phyloP scores from a whole-genome alignment of 2,329 filamentous ascomycete genomes.

The Neoascochyta sp. region DNA sequence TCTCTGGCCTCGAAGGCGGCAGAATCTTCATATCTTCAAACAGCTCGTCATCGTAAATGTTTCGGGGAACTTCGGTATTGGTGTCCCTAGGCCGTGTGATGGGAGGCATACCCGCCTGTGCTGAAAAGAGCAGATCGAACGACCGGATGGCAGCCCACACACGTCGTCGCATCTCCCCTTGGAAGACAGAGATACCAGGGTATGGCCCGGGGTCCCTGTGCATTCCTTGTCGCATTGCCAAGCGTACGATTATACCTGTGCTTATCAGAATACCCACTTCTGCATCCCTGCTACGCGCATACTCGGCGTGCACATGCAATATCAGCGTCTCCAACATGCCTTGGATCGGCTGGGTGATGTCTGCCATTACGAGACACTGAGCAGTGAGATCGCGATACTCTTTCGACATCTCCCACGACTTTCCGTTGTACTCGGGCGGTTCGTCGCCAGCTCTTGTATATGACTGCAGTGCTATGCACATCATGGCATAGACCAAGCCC shows the following conservation, averaged over 20 bases:
- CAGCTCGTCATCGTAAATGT: slow-evolving; percentile 79
- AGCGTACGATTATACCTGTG: slow-evolving; percentile 56
- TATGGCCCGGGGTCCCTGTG: slow-evolving; percentile 76
- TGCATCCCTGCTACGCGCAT: slow-evolving; percentile 68
- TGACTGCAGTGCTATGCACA: slow-evolving; percentile 73
- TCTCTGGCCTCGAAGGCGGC: slow-evolving; percentile 63
- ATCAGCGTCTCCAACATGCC: slow-evolving; percentile 77
- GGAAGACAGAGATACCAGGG: slow-evolving; percentile 65
- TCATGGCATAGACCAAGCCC: slow-evolving; percentile 70
- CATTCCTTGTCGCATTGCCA: slow-evolving; percentile 71
- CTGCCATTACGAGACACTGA: slow-evolving; percentile 70
- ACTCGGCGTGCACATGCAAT: slow-evolving; percentile 72
- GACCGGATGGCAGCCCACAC: slow-evolving; percentile 68
- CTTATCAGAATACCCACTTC: slow-evolving; percentile 64
- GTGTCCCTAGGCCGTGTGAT: slow-evolving; percentile 74
- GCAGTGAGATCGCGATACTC: slow-evolving; percentile 68
- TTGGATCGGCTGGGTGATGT: slow-evolving; percentile 71
- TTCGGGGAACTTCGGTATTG: slow-evolving; percentile 70
- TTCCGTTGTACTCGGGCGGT: slow-evolving; percentile 72
- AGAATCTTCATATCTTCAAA: slow-evolving; percentile 64
- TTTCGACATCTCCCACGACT: slow-evolving; percentile 49
- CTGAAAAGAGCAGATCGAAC: slow-evolving; percentile 72
- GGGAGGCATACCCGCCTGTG: slow-evolving; percentile 58
- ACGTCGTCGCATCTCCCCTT: slow-evolving; percentile 66
- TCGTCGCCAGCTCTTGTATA: slow-evolving; percentile 78